phyloP scores from a whole-genome alignment of 2,329 filamentous ascomycete species.

The Penicillium capsulatum region DNA sequence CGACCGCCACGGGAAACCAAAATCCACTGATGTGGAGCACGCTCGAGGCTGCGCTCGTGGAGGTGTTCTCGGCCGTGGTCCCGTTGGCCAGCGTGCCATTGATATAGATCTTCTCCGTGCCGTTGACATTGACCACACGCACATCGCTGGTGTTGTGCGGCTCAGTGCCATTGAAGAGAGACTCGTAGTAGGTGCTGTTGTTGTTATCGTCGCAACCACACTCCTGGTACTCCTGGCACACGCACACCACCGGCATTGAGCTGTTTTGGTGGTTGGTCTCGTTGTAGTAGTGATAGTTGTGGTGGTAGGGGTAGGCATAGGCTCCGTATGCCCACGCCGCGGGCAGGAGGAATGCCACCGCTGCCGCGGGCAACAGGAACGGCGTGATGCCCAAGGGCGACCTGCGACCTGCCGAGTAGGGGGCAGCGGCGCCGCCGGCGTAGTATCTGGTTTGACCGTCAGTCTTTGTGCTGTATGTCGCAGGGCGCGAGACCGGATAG shows the following conservation, averaged over 20 bases:
- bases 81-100: slow-evolving; percentile 48
- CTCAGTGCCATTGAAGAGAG: slow-evolving; percentile 41
- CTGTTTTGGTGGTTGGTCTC: slow-evolving; percentile 46
- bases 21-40: slow-evolving; percentile 38
- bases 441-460: slow-evolving; percentile 54
- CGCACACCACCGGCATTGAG: slow-evolving; percentile 52
- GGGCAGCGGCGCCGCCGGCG: slow-evolving; percentile 44
- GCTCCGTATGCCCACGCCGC: slow-evolving; percentile 52
- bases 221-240: slow-evolving; percentile 51
- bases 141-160: slow-evolving; percentile 39
- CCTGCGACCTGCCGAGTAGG: slow-evolving; percentile 12
- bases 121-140: slow-evolving; percentile 40
- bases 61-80: slow-evolving; percentile 34
- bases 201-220: slow-evolving; percentile 57
- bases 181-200: slow-evolving; percentile 42
- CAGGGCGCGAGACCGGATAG: background rate
- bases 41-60: slow-evolving; percentile 16
- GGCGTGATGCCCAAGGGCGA: slow-evolving; percentile 50
- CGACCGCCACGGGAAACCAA: slow-evolving; percentile 40
- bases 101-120: slow-evolving; percentile 44
- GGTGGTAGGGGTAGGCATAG: slow-evolving; percentile 53
- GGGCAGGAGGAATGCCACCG: slow-evolving; percentile 50
- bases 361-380: slow-evolving; percentile 47
- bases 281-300: slow-evolving; percentile 48
- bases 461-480: slow-evolving; percentile 24